Base-by-base conservation (phyloP, 331 rosid genomes). In the Rosa hybrid region DNA sequence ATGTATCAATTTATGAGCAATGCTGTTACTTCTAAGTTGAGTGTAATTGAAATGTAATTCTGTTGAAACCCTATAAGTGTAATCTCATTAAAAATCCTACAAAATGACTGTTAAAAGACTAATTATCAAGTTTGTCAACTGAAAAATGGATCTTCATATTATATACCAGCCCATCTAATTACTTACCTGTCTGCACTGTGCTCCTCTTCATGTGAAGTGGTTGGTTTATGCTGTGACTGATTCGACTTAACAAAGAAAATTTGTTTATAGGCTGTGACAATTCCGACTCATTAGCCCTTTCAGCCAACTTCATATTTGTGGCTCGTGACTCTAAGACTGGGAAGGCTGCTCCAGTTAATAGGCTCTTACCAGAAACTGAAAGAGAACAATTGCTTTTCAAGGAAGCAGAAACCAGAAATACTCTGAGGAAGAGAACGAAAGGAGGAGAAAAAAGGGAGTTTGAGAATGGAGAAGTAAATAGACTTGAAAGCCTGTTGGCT, bases 291-390 rank as follows among this genome's bases (percentile, higher is more conserved):
- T 84, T 86, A 51, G 94, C 86, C 44, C 83, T 94, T 23, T 85
- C 97, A 60, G 96, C 98, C 59, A 94, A 94, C 81, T 94, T 94
- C 87, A 92, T 86, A 81, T 94, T 91, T 68, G 97, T 94, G 81
- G 98, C 98, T 5, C 95, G 97, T 49, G 98, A 94, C 86, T 89
- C 92, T 42, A 77, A 87, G 81, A 91, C 94, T 38, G 92, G 90
- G 68, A 94, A 91, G 83, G 93, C 97, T 78, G 92, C 97, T 72
- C 94, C 91, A 7, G 97, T 94, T 67, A 94, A 94, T 81, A 92
- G 90, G 44, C 81, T 91, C 68, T 79, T 83, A 1, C 98, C 97
- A 1, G 90, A 90, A 90, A 91, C 95, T 54, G 90, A 82, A 69
- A 81, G 59, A 38, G 98, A 94, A 82, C 90, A 83, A 67, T 74